Percentiles rank a stretch among this genome's conserved stretches.
These are phyloP conservation scores for Santalum album DNA, from an alignment of 164 flowering plant genomes.

Conservation along the genomic window DNA sequence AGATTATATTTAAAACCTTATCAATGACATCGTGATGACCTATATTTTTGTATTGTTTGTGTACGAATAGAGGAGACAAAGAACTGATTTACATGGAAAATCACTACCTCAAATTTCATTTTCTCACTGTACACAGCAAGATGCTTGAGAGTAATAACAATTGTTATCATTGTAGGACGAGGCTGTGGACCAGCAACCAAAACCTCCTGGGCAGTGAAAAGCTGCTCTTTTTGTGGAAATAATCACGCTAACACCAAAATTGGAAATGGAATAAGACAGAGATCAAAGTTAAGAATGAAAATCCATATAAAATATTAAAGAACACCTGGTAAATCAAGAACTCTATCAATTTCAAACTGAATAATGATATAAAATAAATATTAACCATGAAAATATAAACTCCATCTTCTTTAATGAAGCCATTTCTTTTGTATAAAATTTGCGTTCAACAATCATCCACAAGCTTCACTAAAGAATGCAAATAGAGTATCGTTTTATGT, in stretches of 20 bases:
- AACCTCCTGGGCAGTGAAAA: conserved; percentile 61
- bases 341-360: too few species aligned
- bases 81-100: neutral
- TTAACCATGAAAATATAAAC: too few species aligned
- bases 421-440: too few species aligned
- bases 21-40: too few species aligned
- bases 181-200: conserved; percentile 60
- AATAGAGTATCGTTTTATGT: too few species aligned
- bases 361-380: too few species aligned
- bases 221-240: conserved; percentile 38
- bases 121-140: conserved; percentile 70
- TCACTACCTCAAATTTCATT: conserved; percentile 62
- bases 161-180: conserved; percentile 58
- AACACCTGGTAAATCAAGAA: too few species aligned
- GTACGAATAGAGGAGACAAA: neutral
- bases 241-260: conserved; percentile 61
- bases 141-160: conserved; percentile 67
- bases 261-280: conserved; percentile 39
- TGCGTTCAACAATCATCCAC: too few species aligned
- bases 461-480: too few species aligned
- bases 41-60: neutral
- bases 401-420: too few species aligned
- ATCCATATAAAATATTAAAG: neutral
- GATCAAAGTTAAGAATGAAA: too few species aligned
- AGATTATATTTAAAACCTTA: too few species aligned